These are phyloP conservation scores for Botrytis paeoniae DNA, from an alignment of 2,329 filamentous ascomycete species.

Conservation along the genomic window DNA sequence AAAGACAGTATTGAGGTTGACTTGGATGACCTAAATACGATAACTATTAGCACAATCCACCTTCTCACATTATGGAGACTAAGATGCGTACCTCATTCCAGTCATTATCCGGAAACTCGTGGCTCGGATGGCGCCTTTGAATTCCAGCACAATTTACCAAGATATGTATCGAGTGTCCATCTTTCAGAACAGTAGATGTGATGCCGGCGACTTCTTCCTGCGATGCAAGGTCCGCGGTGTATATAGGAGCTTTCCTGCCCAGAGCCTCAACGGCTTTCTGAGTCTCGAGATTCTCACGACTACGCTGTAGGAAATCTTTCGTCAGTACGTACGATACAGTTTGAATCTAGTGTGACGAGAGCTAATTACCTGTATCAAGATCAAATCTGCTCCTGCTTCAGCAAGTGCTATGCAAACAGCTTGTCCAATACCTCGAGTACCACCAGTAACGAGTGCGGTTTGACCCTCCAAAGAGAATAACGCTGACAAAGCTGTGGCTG, in stretches of 20 bases:
- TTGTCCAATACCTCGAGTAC: constrained; percentile 42
- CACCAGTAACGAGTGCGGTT: constrained; percentile 41
- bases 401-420: constrained; percentile 41
- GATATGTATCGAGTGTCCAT: constrained; percentile 44
- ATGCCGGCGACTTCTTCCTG: constrained; percentile 58
- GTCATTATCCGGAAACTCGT: constrained; percentile 41
- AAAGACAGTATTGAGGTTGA: constrained; percentile 83
- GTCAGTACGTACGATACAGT: neutral
- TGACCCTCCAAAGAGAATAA: constrained; percentile 40
- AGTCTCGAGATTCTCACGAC: constrained; percentile 44
- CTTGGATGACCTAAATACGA: constrained; percentile 59
- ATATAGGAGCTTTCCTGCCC: constrained; percentile 64
- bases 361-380: constrained; percentile 40
- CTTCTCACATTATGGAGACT: constrained; percentile 49
- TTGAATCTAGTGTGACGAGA: neutral
- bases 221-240: constrained; percentile 66
- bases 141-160: constrained; percentile 48
- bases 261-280: constrained; percentile 60
- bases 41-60: constrained; percentile 28
- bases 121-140: constrained; percentile 38
- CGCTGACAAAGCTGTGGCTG: constrained; percentile 26
- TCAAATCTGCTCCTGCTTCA: constrained; percentile 42
- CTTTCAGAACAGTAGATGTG: constrained; percentile 56
- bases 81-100: constrained; percentile 59
- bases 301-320: constrained; percentile 29